Conservation (phyloP, 1,139 yeast genomes). For the Suhomyces atakaporum region DNA sequence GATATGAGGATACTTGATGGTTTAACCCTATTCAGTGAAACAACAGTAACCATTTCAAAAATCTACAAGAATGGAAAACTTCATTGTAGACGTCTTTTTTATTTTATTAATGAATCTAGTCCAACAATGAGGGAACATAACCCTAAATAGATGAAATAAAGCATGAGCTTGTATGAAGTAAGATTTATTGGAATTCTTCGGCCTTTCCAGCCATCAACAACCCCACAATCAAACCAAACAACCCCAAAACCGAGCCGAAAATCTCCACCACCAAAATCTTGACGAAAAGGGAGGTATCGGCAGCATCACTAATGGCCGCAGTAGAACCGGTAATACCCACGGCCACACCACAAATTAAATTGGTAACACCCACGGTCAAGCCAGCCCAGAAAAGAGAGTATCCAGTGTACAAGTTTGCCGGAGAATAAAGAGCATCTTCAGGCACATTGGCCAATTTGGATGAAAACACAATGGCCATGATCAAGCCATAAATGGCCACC, state of each 20-base stretch:
- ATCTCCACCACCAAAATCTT: slow-evolving; percentile 96
- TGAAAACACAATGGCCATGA: slow-evolving; percentile 96
- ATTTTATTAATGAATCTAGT: too few species aligned
- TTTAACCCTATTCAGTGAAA: too few species aligned
- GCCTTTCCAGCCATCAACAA: slow-evolving; percentile 97
- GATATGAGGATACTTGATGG: too few species aligned
- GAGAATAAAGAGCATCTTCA: slow-evolving; percentile 62
- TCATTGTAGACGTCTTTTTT: too few species aligned
- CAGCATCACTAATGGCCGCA: slow-evolving; percentile 98
- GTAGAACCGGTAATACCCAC: slow-evolving; percentile 98
- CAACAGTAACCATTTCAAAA: too few species aligned
- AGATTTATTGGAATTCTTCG: slow-evolving; percentile 60
- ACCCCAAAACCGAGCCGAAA: slow-evolving; percentile 94
- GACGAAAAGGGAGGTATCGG: slow-evolving; percentile 91
- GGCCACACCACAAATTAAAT: slow-evolving; percentile 94
- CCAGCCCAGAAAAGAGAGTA: slow-evolving; percentile 98
- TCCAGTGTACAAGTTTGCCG: slow-evolving; percentile 89
- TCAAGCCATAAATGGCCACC: slow-evolving; percentile 96
- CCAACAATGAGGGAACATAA: too few species aligned
- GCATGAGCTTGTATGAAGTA: too few species aligned
- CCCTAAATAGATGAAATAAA: too few species aligned
- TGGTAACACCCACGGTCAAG: slow-evolving; percentile 88
- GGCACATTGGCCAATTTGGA: slow-evolving; percentile 81
- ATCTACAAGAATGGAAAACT: too few species aligned
- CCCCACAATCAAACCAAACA: slow-evolving; percentile 93